Evolutionary conservation across 75 land plant species (phyloP).

Genomic region (Cupressus sempervirens): DNA sequence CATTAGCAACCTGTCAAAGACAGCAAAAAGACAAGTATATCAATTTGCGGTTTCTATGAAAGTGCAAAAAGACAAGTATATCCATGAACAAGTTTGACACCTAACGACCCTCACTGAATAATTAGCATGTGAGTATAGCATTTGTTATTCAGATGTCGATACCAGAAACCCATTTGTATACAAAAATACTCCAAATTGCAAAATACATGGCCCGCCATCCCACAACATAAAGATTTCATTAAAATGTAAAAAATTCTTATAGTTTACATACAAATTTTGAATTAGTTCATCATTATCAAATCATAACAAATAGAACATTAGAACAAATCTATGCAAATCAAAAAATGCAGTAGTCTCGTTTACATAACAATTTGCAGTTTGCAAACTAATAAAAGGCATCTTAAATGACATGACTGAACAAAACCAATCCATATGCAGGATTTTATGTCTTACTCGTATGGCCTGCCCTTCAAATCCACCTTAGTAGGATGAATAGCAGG

Average conservation of each 20-base stretch:
- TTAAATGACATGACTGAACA: neutral
- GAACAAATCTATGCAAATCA: constrained; percentile 3
- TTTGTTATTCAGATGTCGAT: neutral
- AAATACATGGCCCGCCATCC: neutral
- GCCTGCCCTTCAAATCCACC: constrained; percentile 61
- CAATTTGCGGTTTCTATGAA: neutral
- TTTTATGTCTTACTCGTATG: constrained; percentile 43
- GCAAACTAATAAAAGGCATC: neutral
- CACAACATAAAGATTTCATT: neutral
- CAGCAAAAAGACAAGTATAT: neutral
- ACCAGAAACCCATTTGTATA: neutral
- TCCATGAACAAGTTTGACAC: neutral
- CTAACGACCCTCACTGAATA: neutral
- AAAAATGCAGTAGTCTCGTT: neutral
- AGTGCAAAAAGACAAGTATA: neutral
- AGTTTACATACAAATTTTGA: neutral
- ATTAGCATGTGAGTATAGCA: neutral
- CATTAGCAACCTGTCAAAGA: constrained; percentile 58
- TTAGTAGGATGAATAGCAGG: constrained; percentile 51
- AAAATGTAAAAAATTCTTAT: neutral
- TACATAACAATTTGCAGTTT: neutral
- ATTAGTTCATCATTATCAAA: neutral
- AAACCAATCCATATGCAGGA: neutral
- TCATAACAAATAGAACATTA: neutral
- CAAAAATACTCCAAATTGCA: neutral